Percentiles rank a stretch among this genome's conserved stretches.
These are phyloP conservation scores for Entomortierella parvispora DNA, from an alignment of 192 early-diverging fungal species.

Conservation along the genomic window DNA sequence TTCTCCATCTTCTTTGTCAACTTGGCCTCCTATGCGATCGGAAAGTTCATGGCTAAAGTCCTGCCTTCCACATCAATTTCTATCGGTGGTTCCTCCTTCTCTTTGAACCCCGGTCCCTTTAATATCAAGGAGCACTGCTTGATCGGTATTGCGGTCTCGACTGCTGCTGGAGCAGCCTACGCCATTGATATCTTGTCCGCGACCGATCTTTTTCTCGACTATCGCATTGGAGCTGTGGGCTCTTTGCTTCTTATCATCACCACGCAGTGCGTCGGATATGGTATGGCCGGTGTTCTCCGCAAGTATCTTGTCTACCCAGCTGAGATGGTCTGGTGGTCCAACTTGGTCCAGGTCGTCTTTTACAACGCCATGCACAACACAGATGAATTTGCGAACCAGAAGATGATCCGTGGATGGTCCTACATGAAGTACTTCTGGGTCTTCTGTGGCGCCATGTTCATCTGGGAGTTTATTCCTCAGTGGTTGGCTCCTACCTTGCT, in stretches of 20 bases:
- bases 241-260: conserved; percentile 65
- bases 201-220: no score
- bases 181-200: conserved; percentile 46
- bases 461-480: conserved; percentile 56
- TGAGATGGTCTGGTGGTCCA: conserved; percentile 86
- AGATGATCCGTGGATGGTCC: conserved; percentile 4
- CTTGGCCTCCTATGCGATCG: conserved; percentile 27
- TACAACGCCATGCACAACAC: conserved; percentile 51
- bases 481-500: conserved; percentile 38
- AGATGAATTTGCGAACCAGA: neutral
- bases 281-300: conserved; percentile 80
- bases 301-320: conserved; percentile 71
- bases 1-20: conserved; percentile 46
- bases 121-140: conserved; percentile 72
- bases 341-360: conserved; percentile 59
- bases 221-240: conserved; percentile 61
- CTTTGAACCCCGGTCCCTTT: conserved; percentile 56
- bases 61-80: neutral
- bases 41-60: conserved; percentile 15
- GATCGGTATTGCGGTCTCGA: conserved; percentile 59
- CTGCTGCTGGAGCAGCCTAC: conserved; percentile 58
- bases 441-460: conserved; percentile 45
- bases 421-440: no score
- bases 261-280: conserved; percentile 62
- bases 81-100: neutral